Conservation (phyloP, 129 eudicot species). For the Lactuca saligna region DNA sequence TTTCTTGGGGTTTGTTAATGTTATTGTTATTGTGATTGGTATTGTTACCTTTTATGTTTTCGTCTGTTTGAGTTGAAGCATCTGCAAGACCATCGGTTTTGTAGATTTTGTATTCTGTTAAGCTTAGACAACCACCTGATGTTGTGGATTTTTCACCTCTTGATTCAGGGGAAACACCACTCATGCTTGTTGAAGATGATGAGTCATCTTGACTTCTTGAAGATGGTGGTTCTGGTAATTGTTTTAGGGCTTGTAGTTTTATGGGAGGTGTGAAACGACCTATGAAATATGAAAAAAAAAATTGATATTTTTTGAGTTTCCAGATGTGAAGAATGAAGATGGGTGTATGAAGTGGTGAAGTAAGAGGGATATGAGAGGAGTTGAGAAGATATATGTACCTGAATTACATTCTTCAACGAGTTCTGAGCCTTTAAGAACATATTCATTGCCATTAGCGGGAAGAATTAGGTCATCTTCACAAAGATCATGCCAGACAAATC, state of each 20-base stretch:
- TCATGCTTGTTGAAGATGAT: conserved; percentile 72
- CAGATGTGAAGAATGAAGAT: conserved; percentile 3
- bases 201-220: conserved; percentile 78
- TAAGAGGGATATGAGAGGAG: neutral
- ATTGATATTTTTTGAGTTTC: neutral
- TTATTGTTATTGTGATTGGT: too few relatives aligned
- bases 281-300: conserved; percentile 17
- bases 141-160: conserved; percentile 54
- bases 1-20: conserved; percentile 32
- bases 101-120: conserved; percentile 75
- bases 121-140: conserved; percentile 60
- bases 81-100: conserved; percentile 72
- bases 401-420: conserved; percentile 75
- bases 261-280: conserved; percentile 60
- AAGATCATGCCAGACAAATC: conserved; percentile 98
- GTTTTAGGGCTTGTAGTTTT: conserved; percentile 55
- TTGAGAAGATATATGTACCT: conserved; percentile 38
- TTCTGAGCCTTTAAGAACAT: conserved; percentile 97
- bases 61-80: conserved; percentile 92
- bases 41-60: conserved; percentile 28
- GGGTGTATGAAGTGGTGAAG: neutral
- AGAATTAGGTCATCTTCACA: conserved; percentile 84
- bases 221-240: conserved; percentile 68
- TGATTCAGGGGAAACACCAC: conserved; percentile 70
- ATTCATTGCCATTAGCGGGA: conserved; percentile 88